These are phyloP conservation scores for Verticillium nubilum DNA, from an alignment of 2,329 filamentous ascomycete species.

Conservation along the genomic window DNA sequence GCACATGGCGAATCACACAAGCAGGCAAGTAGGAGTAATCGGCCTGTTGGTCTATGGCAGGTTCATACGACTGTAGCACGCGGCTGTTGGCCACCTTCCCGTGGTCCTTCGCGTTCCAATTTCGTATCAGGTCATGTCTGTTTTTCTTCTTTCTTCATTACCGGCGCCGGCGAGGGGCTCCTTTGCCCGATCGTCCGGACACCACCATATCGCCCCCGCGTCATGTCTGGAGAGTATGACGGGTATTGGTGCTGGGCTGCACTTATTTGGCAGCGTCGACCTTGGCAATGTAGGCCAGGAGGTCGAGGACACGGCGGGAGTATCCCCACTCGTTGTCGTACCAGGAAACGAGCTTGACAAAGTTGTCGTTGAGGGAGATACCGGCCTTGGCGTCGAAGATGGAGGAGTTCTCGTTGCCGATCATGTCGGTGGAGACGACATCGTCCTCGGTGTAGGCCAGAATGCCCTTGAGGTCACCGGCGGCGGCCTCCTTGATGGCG, in stretches of 20 bases:
- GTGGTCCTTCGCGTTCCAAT: background rate
- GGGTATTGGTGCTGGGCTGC: background rate
- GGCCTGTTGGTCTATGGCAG: background rate
- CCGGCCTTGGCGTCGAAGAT: conserved; percentile 99
- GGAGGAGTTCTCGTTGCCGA: conserved; percentile 88
- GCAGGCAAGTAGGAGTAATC: background rate
- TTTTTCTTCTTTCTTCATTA: conserved; percentile 12
- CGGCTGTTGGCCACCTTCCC: background rate
- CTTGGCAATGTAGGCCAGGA: conserved; percentile 73
- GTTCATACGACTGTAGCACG: background rate
- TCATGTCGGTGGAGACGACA: conserved; percentile 88
- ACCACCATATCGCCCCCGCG: background rate
- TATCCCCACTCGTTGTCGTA: conserved; percentile 99
- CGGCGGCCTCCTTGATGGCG: conserved; percentile 79
- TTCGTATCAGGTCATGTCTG: conserved; percentile 1
- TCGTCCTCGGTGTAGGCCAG: conserved; percentile 96
- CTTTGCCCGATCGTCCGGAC: background rate
- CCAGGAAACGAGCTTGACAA: conserved; percentile 97
- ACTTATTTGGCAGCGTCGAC: conserved; percentile 57
- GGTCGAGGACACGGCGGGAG: conserved; percentile 89
- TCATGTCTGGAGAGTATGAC: background rate
- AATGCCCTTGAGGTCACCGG: conserved; percentile 83
- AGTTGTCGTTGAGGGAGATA: conserved; percentile 97
- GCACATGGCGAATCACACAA: background rate
- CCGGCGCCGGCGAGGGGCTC: background rate